Evolutionary conservation across 331 rosid species (phyloP).

Genomic region (Dryas integrifolia): DNA sequence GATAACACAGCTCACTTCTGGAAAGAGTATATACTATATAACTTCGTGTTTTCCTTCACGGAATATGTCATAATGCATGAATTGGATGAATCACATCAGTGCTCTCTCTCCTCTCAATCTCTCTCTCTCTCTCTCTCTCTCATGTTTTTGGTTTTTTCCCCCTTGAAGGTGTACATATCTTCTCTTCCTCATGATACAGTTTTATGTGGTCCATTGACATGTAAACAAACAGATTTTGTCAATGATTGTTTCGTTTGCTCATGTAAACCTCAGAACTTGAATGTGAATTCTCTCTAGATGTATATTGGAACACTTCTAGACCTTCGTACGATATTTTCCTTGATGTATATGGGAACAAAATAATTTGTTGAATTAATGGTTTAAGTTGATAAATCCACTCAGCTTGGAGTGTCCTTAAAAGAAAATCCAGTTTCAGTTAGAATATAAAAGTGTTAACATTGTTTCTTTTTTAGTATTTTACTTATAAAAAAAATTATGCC

Average conservation of each 20-base stretch:
- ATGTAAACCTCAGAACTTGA: not conserved
- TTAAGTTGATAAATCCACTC: not conserved
- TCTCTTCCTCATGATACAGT: not conserved
- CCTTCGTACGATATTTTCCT: not conserved
- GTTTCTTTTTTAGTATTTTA: not conserved
- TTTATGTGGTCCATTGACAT: not conserved
- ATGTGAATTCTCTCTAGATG: not conserved
- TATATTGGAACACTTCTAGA: not conserved
- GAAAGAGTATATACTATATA: not conserved
- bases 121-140: not conserved
- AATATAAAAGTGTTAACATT: not conserved
- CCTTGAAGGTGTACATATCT: not conserved
- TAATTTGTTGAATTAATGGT: not conserved
- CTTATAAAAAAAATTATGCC: not conserved
- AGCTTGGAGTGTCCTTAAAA: no score
- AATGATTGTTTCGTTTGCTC: not conserved
- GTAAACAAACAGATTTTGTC: not conserved
- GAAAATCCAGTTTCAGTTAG: not conserved
- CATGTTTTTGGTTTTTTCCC: no score
- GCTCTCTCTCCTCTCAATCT: not conserved
- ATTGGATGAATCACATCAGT: not conserved
- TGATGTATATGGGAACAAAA: not conserved
- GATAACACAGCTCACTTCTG: not conserved
- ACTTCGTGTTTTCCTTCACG: constrained; percentile 2
- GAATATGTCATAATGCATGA: not conserved